phyloP scores from a whole-genome alignment of 768 basidiomycete species.

The Trametes coccinea region DNA sequence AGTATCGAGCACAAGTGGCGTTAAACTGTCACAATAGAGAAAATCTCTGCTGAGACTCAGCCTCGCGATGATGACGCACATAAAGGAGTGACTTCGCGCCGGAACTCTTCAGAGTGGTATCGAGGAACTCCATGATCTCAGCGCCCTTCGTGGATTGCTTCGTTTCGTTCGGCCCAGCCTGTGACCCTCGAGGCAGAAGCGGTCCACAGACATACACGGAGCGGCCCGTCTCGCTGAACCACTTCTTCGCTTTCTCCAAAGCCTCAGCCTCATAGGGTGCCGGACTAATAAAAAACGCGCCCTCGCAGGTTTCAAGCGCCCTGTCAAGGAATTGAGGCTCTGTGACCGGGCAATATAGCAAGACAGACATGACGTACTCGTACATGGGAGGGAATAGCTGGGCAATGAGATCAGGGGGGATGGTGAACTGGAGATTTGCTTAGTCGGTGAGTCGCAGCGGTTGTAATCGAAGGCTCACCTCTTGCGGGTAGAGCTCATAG shows the following conservation, averaged over 20 bases:
- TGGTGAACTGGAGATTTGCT: neutral
- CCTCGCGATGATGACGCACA: neutral
- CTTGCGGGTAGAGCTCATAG: constrained; percentile 24
- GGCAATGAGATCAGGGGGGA: neutral
- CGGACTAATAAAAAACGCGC: constrained; percentile 18
- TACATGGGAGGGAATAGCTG: neutral
- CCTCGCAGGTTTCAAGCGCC: constrained; percentile 16
- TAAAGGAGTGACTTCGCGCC: constrained; percentile 23
- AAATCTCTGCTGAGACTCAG: no score
- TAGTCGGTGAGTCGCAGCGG: neutral
- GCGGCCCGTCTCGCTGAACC: constrained; percentile 22
- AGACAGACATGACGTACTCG: neutral
- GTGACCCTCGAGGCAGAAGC: constrained; percentile 1
- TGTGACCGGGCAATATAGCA: no score
- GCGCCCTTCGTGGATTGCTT: constrained; percentile 10
- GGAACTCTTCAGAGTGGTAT: constrained; percentile 14
- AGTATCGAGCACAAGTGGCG: neutral
- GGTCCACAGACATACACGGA: constrained; percentile 22
- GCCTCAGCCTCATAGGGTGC: constrained; percentile 25
- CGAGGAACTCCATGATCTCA: constrained; percentile 25
- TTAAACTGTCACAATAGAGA: no score
- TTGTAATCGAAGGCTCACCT: constrained; percentile 4
- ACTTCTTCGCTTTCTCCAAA: constrained; percentile 12
- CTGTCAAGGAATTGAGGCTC: neutral
- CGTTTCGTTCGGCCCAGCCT: constrained; percentile 8